phyloP scores from a whole-genome alignment of 768 basidiomycete species.

The Rhizopogon sp. region DNA sequence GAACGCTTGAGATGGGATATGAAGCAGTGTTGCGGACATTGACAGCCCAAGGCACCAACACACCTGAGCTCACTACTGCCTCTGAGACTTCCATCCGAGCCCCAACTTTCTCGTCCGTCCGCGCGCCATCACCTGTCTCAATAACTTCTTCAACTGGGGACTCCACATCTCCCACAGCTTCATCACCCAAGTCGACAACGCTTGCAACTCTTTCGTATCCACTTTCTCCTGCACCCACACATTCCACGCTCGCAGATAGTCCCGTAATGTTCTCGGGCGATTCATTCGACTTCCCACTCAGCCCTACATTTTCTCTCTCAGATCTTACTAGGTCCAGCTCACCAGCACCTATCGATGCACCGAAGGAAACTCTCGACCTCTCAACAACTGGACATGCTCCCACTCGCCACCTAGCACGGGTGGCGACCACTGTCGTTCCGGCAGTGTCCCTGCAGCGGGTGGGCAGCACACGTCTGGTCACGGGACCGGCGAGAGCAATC shows the following conservation, averaged over 20 bases:
- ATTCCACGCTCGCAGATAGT: conserved; percentile 33
- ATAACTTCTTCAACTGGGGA: conserved; percentile 17
- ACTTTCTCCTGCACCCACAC: conserved; percentile 38
- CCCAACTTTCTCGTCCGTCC: conserved; percentile 11
- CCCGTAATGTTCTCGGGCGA: conserved; percentile 21
- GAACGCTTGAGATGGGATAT: conserved; percentile 77
- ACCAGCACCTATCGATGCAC: conserved; percentile 17
- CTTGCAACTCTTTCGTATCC: conserved; percentile 29
- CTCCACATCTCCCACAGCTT: conserved; percentile 19
- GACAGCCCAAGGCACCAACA: conserved; percentile 46
- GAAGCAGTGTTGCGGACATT: conserved; percentile 76
- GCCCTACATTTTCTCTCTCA: conserved; percentile 31
- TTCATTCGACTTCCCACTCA: conserved; percentile 30
- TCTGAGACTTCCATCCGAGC: conserved; percentile 9
- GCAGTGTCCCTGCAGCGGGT: conserved; percentile 94
- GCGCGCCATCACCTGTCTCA: conserved; percentile 18
- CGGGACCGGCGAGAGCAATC: conserved; percentile 14
- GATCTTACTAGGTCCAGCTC: conserved; percentile 32
- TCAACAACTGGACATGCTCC: conserved; percentile 40
- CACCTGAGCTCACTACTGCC: conserved; percentile 14
- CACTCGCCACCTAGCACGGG: conserved; percentile 99
- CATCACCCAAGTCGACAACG: conserved; percentile 19
- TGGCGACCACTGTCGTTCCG: conserved; percentile 68
- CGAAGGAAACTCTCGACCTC: conserved; percentile 25
- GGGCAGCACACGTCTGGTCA: conserved; percentile 39